Conservation (phyloP, 169 alveolate genomes). For the Besnoitia besnoiti region DNA sequence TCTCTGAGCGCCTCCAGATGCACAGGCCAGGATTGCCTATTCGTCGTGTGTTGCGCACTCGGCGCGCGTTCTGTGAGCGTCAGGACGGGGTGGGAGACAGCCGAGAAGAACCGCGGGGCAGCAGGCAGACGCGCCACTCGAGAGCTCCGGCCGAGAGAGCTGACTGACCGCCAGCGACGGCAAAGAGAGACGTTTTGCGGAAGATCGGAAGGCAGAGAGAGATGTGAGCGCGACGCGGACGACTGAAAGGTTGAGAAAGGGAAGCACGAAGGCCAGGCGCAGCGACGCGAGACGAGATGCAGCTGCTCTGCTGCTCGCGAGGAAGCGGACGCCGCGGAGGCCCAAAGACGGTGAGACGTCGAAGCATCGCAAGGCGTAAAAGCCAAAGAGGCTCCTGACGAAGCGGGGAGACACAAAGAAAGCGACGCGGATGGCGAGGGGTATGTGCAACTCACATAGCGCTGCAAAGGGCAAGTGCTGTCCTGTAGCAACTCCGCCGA, state of each 20-base stretch:
- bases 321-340: too few relatives aligned
- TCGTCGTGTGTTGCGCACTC: background rate
- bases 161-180: background rate
- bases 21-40: background rate
- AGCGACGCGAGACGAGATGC: background rate
- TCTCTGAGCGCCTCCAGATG: conserved; percentile 12
- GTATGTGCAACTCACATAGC: background rate
- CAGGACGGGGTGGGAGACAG: background rate
- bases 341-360: too few relatives aligned
- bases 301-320: too few relatives aligned
- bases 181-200: background rate
- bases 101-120: background rate
- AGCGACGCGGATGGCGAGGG: background rate
- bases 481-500: too few relatives aligned
- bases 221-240: background rate
- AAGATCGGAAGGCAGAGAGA: background rate
- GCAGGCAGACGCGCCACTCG: background rate
- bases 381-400: too few relatives aligned
- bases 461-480: background rate
- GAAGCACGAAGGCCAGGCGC: background rate
- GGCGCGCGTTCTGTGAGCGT: background rate
- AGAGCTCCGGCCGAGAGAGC: background rate
- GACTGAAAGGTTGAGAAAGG: background rate
- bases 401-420: too few relatives aligned
- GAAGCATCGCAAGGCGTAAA: too few relatives aligned